phyloP scores from a whole-genome alignment of 495 filamentous ascomycete genomes.

The Penicillium desertorum region DNA sequence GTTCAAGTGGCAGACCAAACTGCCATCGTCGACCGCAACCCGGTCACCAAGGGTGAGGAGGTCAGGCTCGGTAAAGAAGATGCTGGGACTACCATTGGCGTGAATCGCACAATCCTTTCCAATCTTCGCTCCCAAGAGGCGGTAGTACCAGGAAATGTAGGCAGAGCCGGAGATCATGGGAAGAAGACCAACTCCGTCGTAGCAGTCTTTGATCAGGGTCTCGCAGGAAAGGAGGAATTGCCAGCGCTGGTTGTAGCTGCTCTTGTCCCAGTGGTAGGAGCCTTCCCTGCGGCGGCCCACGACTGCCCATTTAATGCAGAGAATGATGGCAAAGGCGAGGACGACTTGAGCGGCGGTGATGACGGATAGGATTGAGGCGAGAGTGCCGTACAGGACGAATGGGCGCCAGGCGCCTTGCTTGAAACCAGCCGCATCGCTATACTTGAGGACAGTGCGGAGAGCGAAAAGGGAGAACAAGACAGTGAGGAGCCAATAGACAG shows the following conservation, averaged over 20 bases:
- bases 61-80: constrained; percentile 52
- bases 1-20: constrained; percentile 47
- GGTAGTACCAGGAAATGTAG: constrained; percentile 43
- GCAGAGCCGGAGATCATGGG: constrained; percentile 44
- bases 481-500: constrained; percentile 42
- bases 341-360: constrained; percentile 33
- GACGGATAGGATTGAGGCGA: constrained; percentile 26
- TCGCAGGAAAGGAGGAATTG: constrained; percentile 46
- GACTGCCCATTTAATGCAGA: constrained; percentile 42
- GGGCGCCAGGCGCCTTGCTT: constrained; percentile 26
- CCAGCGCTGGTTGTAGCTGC: constrained; percentile 46
- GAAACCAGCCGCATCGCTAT: constrained; percentile 15
- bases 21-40: constrained; percentile 48
- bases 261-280: constrained; percentile 48
- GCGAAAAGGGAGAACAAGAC: constrained; percentile 31
- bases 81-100: constrained; percentile 40
- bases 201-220: constrained; percentile 42
- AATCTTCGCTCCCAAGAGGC: constrained; percentile 42
- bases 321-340: constrained; percentile 34
- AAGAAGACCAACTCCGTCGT: constrained; percentile 41
- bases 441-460: constrained; percentile 16
- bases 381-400: constrained; percentile 31
- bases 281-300: constrained; percentile 44
- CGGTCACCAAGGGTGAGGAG: constrained; percentile 45
- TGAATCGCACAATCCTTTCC: constrained; percentile 48